Percentiles rank a stretch among this genome's conserved stretches.
phyloP scores from a whole-genome alignment of 108 stramenopile species.

The Cyclotella choctawhatcheeana region DNA sequence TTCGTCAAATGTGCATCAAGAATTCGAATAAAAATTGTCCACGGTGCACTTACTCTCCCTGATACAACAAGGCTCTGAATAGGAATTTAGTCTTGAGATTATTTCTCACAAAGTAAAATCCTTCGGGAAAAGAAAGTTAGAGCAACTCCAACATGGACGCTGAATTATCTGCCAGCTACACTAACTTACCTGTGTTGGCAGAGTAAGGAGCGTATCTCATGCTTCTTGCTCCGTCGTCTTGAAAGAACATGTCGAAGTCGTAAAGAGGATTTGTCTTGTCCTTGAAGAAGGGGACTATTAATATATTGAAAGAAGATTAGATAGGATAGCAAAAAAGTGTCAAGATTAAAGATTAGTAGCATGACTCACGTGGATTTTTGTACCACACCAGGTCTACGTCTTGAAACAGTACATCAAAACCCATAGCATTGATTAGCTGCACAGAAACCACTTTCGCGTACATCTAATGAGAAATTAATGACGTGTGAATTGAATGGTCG shows the following conservation, averaged over 20 bases:
- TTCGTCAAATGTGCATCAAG: not conserved
- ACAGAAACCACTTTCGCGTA: slow-evolving; percentile 66
- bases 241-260: slow-evolving; percentile 84
- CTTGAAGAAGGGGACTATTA: slow-evolving; percentile 71
- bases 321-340: not conserved
- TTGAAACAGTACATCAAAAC: slow-evolving; percentile 69
- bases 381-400: slow-evolving; percentile 71
- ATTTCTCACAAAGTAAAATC: slow-evolving; percentile 90
- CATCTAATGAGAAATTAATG: slow-evolving; percentile 36
- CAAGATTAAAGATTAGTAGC: not conserved
- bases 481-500: not conserved
- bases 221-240: slow-evolving; percentile 88
- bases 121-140: slow-evolving; percentile 12
- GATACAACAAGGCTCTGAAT: slow-evolving; percentile 62
- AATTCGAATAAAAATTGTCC: not conserved
- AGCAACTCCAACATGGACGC: too few species aligned
- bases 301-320: not conserved
- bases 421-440: slow-evolving; percentile 55
- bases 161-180: not conserved
- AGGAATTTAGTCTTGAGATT: slow-evolving; percentile 77
- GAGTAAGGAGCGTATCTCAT: slow-evolving; percentile 73
- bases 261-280: slow-evolving; percentile 38
- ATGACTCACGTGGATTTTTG: slow-evolving; percentile 24
- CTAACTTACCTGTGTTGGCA: slow-evolving; percentile 48
- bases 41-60: slow-evolving; percentile 53